phyloP scores from a whole-genome alignment of 2,329 filamentous ascomycete species.

The Fusarium pseudocircinatum region DNA sequence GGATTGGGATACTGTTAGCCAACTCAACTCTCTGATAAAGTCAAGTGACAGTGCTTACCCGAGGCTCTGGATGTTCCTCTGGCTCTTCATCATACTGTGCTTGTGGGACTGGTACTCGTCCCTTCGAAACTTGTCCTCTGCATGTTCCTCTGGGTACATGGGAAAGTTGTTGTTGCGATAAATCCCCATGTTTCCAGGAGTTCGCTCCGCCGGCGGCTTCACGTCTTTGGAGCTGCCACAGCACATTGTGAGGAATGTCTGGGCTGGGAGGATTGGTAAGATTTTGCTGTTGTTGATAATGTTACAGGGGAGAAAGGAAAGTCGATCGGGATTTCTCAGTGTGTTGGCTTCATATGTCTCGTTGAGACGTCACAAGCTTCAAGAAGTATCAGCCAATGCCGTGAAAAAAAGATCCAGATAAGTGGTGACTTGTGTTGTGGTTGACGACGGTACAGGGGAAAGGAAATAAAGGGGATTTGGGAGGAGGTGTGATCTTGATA shows the following conservation, averaged over 20 bases:
- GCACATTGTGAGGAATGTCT: background rate
- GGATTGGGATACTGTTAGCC: background rate
- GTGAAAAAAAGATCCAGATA: background rate
- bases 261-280: background rate
- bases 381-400: too few relatives aligned
- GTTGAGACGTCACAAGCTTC: too few relatives aligned
- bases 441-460: background rate
- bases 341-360: too few relatives aligned
- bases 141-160: background rate
- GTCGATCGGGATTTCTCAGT: too few relatives aligned
- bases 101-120: background rate
- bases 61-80: background rate
- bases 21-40: background rate
- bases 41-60: background rate
- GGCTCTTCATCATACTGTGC: background rate
- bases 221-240: background rate
- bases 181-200: background rate
- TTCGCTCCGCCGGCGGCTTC: background rate
- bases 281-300: too few relatives aligned
- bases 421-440: background rate
- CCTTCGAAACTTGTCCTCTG: background rate
- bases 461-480: background rate
- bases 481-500: too few relatives aligned
- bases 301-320: too few relatives aligned
- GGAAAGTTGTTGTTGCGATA: background rate